Evolutionary conservation across 2,329 filamentous ascomycete genomes (phyloP).

Genomic region (Diaporthe helianthi): DNA sequence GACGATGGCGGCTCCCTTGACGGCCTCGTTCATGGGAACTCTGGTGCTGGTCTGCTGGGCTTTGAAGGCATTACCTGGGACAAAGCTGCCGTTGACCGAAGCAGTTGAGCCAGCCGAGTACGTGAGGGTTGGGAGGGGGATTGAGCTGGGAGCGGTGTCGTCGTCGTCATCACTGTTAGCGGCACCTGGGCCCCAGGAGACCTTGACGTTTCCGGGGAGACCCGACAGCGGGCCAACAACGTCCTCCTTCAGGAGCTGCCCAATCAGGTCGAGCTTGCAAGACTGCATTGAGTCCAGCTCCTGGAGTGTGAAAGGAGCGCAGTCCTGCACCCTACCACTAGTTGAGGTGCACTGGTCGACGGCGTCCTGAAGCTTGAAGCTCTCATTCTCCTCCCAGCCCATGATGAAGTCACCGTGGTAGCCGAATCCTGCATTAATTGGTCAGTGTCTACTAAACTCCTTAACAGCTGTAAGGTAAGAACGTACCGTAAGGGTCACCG

Average conservation of each 20-base stretch:
- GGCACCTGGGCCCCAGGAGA: constrained; percentile 47
- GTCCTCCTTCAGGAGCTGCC: constrained; percentile 64
- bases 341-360: constrained; percentile 76
- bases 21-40: constrained; percentile 26
- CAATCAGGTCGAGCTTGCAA: constrained; percentile 70
- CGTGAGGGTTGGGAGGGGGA: constrained; percentile 42
- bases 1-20: constrained; percentile 9
- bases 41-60: constrained; percentile 38
- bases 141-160: constrained; percentile 34
- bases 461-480: not conserved
- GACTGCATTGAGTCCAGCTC: constrained; percentile 56
- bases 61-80: constrained; percentile 54
- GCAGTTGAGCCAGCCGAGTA: constrained; percentile 48
- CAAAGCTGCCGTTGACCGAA: constrained; percentile 41
- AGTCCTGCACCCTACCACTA: constrained; percentile 75
- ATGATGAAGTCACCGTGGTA: constrained; percentile 84
- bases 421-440: constrained; percentile 63
- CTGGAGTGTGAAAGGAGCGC: constrained; percentile 76
- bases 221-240: constrained; percentile 59
- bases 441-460: constrained; percentile 27
- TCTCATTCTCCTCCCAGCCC: constrained; percentile 68
- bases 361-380: constrained; percentile 70
- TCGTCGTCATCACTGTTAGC: constrained; percentile 31
- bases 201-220: constrained; percentile 70
- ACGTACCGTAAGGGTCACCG: constrained; percentile 75